phyloP scores from a whole-genome alignment of 345 rosid species.

The Rhizophora apiculata region DNA sequence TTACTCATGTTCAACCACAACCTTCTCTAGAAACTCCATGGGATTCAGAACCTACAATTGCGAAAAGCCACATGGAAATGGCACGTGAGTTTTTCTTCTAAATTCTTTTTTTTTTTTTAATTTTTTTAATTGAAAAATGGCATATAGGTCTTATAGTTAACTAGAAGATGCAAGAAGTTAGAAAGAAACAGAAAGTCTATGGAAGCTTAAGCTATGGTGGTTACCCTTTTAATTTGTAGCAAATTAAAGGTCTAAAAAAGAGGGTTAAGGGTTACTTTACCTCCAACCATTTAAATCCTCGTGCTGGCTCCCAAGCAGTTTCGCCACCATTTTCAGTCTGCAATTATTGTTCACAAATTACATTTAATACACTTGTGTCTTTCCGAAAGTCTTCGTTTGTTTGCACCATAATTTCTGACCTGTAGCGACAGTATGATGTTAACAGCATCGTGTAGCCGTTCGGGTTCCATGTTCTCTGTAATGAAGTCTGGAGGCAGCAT shows the following conservation, averaged over 20 bases:
- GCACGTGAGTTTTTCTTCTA: too few relatives aligned
- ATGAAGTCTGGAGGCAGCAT: neutral
- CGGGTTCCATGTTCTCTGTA: neutral
- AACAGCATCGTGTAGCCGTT: neutral
- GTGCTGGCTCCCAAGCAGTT: slow-evolving; percentile 55
- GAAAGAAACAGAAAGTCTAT: neutral
- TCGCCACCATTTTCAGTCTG: slow-evolving; percentile 56
- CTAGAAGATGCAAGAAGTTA: neutral
- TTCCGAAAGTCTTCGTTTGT: neutral
- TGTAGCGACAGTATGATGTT: slow-evolving; percentile 47
- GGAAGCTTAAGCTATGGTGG: neutral
- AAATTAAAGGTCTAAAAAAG: neutral
- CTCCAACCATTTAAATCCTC: slow-evolving; percentile 48
- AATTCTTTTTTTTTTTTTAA: too few relatives aligned
- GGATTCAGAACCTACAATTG: slow-evolving; percentile 38
- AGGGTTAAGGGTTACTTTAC: slow-evolving; percentile 20
- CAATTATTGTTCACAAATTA: neutral
- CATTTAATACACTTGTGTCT: neutral
- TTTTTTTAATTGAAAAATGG: neutral
- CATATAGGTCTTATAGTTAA: neutral
- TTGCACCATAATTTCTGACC: slow-evolving; percentile 20
- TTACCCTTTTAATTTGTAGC: too few relatives aligned
- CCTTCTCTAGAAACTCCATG: slow-evolving; percentile 45
- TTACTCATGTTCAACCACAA: slow-evolving; percentile 39
- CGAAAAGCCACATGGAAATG: too few relatives aligned